Evolutionary conservation across 2,329 filamentous ascomycete species (phyloP), one percentile per base, ranked within the genome.

Genomic region (Pseudopithomyces maydicus): DNA sequence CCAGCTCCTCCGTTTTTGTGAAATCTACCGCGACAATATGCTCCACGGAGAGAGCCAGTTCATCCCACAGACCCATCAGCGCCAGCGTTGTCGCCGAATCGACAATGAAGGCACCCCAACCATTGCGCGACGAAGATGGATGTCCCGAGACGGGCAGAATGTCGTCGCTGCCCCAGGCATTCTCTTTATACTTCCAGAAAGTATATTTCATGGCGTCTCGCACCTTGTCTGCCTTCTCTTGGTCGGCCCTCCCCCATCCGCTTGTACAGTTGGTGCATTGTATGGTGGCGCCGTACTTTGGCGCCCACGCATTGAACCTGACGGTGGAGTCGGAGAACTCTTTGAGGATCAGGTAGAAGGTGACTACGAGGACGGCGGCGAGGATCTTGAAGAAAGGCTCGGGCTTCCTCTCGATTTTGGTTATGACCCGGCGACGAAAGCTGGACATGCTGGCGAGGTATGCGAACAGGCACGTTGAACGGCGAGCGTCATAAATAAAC

Each of bases 81-180:
- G 71, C 76, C 36, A 79, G 57, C 1, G 77, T 79, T 10, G 74
- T 74, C 8, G 74, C 69, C 19, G 74, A 72, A 54, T 79, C 77
- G 3, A 79, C 76, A 17, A 79, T 77, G 61, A 78, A 78, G 6
- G 74, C 77, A 7, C 77, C 77, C 77, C 77, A 79, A 15, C 77
- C 77, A 61, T 78, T 78, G 35, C 74, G 66, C 6, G 66, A 74
- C 43, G 69, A 72, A 20, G 63, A 67, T 39, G 66, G 68, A 3
- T 66, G 69, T 7, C 77, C 77, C 20, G 72, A 71, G 7, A 79
- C 74, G 26, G 77, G 77, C 47, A 68, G 46, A 17, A 79, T 72
- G 22, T 76, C 76, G 57, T 79, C 77, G 43, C 63, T 67, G 6
- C 77, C 77, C 77, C 77, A 79, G 3, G 76, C 75, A 48, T 70